A percentile compares a stretch with the other conserved stretches of the same genome.
Conservation (phyloP, 306 rosid species). For the Trifolium repens region DNA sequence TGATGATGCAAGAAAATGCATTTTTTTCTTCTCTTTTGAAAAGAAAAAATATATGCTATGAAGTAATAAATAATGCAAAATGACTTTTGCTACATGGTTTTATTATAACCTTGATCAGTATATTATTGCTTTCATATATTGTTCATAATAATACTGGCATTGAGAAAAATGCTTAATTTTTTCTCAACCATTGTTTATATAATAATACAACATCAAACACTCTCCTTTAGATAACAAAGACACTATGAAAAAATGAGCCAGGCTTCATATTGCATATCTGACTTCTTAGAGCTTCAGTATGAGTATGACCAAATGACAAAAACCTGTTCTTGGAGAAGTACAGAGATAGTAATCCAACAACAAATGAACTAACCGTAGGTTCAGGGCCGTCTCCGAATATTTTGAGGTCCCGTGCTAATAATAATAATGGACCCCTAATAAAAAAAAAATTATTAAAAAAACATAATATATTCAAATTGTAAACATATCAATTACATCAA, state of each 20-base stretch:
- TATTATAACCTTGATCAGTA: conserved; percentile 2
- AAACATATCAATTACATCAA: too few species aligned
- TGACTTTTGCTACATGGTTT: not conserved
- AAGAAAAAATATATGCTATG: too few species aligned
- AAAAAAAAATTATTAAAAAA: too few species aligned
- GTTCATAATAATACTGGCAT: not conserved
- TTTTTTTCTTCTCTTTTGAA: not conserved
- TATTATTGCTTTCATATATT: not conserved
- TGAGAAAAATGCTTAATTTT: conserved; percentile 16
- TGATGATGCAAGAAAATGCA: not conserved
- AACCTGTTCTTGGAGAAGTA: conserved; percentile 34
- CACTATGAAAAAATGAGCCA: not conserved
- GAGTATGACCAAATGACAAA: conserved; percentile 7
- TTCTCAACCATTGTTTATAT: conserved; percentile 9
- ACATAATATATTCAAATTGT: too few species aligned
- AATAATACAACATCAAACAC: conserved; percentile 9
- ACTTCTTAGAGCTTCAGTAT: conserved; percentile 10
- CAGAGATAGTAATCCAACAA: conserved; percentile 21
- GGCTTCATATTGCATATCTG: conserved; percentile 22
- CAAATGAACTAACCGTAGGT: conserved; percentile 8
- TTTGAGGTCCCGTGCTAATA: too few species aligned
- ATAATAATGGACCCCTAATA: too few species aligned
- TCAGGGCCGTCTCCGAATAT: too few species aligned
- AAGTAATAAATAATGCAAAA: too few species aligned
- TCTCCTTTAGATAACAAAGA: conserved; percentile 1